Percentiles rank a stretch among this genome's conserved stretches.
phyloP scores from a whole-genome alignment of 306 rosid species.

The Vicia villosa region DNA sequence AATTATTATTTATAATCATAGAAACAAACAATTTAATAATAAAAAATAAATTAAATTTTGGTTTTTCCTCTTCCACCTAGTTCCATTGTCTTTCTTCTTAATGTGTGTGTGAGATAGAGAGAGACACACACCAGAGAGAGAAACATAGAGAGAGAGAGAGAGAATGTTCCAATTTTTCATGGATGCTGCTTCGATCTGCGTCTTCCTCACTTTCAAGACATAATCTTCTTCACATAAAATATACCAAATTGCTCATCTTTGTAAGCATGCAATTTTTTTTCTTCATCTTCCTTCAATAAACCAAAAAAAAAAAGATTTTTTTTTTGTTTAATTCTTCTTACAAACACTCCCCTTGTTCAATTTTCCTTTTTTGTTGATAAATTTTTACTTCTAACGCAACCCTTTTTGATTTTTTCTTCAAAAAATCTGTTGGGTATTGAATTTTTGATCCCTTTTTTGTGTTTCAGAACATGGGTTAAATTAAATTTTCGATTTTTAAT shows the following conservation, averaged over 20 bases:
- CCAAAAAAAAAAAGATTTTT: not conserved
- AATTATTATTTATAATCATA: too few species aligned
- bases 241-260: slow-evolving; percentile 25
- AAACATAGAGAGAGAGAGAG: not conserved
- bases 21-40: not conserved
- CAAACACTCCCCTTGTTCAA: not conserved
- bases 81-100: slow-evolving; percentile 7
- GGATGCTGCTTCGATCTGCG: slow-evolving; percentile 22
- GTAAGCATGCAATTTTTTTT: slow-evolving; percentile 51
- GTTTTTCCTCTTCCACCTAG: not conserved
- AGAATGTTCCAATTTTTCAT: slow-evolving; percentile 21
- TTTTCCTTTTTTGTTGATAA: slow-evolving; percentile 32
- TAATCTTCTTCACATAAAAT: slow-evolving; percentile 17
- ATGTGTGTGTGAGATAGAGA: not conserved
- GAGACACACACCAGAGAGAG: not conserved
- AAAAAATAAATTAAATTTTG: not conserved
- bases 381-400: slow-evolving; percentile 31
- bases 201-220: slow-evolving; percentile 7
- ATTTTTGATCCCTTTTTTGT: not conserved
- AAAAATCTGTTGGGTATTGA: not conserved
- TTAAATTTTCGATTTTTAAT: slow-evolving; percentile 18
- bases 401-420: not conserved
- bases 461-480: not conserved
- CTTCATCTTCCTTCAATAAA: not conserved
- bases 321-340: not conserved